Evolutionary conservation across 164 flowering plant species (phyloP).

Genomic region (Magnolia kwangsiensis): DNA sequence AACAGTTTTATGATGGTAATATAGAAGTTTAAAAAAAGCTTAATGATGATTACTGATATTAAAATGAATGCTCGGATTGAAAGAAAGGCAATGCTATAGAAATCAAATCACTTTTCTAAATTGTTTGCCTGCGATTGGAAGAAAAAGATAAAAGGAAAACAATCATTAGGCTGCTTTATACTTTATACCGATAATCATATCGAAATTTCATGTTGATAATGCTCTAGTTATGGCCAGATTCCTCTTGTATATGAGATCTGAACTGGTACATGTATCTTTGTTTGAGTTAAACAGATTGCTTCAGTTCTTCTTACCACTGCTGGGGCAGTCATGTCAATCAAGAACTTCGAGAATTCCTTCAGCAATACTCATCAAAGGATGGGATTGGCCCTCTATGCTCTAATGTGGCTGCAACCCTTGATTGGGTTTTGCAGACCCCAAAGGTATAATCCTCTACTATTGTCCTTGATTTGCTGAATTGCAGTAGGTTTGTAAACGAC

Average conservation of each 20-base stretch:
- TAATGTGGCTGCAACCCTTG: conserved; percentile 61
- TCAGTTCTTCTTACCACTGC: conserved; percentile 61
- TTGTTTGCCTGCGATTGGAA: background rate
- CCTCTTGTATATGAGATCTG: background rate
- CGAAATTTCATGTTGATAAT: background rate
- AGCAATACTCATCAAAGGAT: conserved; percentile 70
- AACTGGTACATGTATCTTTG: background rate
- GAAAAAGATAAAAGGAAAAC: background rate
- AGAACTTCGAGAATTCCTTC: conserved; percentile 66
- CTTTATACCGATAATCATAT: background rate
- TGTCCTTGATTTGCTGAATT: background rate
- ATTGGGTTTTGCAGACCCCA: conserved; percentile 66
- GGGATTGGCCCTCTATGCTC: conserved; percentile 69
- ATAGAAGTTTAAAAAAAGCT: too few relatives aligned
- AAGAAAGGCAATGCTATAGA: conserved; percentile 12
- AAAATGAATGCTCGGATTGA: conserved; percentile 25
- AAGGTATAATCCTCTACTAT: conserved; percentile 32
- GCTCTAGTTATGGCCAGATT: background rate
- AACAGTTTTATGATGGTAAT: background rate
- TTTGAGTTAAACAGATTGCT: conserved; percentile 35
- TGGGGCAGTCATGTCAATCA: conserved; percentile 75
- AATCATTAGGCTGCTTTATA: conserved; percentile 5
- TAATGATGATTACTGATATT: conserved; percentile 4
- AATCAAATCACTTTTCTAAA: background rate
- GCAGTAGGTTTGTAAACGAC: background rate